A percentile compares a stretch with the other conserved stretches of the same genome.
Conservation (phyloP, 495 filamentous ascomycete species). For the Amphirosellinia nigrospora region DNA sequence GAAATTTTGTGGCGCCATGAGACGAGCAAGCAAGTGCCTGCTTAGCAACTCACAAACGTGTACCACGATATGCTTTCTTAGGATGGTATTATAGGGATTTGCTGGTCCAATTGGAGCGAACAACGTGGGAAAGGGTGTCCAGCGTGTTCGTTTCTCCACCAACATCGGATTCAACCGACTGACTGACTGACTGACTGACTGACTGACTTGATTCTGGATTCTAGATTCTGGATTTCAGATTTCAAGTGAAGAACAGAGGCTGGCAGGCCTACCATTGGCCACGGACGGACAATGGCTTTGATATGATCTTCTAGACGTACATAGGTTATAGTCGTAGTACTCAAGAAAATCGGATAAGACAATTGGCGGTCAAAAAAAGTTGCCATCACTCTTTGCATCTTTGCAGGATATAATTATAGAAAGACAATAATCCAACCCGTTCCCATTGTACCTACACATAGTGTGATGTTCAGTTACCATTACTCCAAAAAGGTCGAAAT, state of each 20-base stretch:
- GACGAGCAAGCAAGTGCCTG: too few species aligned
- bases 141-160: slow-evolving; percentile 25
- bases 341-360: neutral
- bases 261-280: slow-evolving; percentile 3
- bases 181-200: too few species aligned
- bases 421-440: neutral
- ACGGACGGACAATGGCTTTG: slow-evolving; percentile 2
- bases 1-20: slow-evolving; percentile 19
- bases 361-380: neutral
- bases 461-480: neutral
- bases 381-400: neutral
- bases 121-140: slow-evolving; percentile 28
- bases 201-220: slow-evolving; percentile 4
- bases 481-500: neutral
- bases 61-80: slow-evolving; percentile 7
- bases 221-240: neutral
- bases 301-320: neutral
- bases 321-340: too few species aligned
- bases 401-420: neutral
- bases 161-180: slow-evolving; percentile 22
- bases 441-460: neutral
- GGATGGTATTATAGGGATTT: slow-evolving; percentile 23
- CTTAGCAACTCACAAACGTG: slow-evolving; percentile 18
- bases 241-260: slow-evolving; percentile 17
- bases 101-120: slow-evolving; percentile 29